These are phyloP conservation scores for Camellia oleifera DNA, from an alignment of 179 eudicot species.

Conservation along the genomic window DNA sequence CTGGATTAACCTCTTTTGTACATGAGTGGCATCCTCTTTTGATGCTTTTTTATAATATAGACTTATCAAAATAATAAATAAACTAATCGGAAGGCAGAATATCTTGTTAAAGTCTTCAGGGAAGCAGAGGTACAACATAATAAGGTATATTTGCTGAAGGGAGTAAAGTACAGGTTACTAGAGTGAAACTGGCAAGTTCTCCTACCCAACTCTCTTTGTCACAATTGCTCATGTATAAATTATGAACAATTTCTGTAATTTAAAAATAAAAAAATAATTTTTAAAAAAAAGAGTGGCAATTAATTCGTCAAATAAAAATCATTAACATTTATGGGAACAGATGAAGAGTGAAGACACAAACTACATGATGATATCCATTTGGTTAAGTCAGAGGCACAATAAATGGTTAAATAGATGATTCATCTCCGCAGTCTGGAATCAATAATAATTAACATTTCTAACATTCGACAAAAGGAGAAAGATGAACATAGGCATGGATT, in stretches of 20 bases:
- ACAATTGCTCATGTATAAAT: too few species aligned
- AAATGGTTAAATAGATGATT: not conserved
- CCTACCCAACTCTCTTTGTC: too few species aligned
- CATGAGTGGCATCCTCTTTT: too few species aligned
- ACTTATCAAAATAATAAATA: too few species aligned
- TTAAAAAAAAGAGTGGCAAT: not conserved
- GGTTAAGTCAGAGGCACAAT: not conserved
- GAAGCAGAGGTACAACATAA: too few species aligned
- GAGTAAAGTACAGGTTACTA: too few species aligned
- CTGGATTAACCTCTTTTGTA: too few species aligned
- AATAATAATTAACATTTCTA: not conserved
- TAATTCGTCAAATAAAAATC: not conserved
- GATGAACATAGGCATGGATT: not conserved
- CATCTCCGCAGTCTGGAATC: not conserved
- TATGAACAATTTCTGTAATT: not conserved
- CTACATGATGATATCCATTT: not conserved
- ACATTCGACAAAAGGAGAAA: not conserved
- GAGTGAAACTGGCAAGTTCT: too few species aligned
- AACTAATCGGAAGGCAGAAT: not conserved
- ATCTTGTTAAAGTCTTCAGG: too few species aligned
- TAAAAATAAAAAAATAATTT: not conserved
- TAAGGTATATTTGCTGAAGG: too few species aligned
- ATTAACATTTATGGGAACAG: not conserved
- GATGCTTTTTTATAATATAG: too few species aligned
- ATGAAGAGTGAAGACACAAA: not conserved